A percentile compares a stretch with the other conserved stretches of the same genome.
phyloP scores from a whole-genome alignment of 176 grass and related monocot species.

The Neostapfia colusana region DNA sequence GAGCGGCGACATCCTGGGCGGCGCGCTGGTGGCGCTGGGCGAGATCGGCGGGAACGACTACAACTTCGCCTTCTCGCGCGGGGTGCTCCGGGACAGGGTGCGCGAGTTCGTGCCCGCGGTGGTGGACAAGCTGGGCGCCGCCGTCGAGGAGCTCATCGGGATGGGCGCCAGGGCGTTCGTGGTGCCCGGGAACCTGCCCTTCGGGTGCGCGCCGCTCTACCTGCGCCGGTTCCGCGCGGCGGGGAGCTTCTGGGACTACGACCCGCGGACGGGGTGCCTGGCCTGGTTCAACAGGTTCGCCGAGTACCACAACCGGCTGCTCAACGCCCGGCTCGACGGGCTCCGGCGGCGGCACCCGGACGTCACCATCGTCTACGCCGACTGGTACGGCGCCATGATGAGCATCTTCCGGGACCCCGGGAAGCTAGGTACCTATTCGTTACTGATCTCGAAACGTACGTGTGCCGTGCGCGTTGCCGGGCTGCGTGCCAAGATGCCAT shows the following conservation, averaged over 20 bases:
- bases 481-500: background rate
- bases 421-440: conserved; percentile 35
- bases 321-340: conserved; percentile 38
- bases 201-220: conserved; percentile 66
- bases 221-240: conserved; percentile 39
- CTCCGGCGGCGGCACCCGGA: conserved; percentile 49
- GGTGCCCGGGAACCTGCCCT: conserved; percentile 77
- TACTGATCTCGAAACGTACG: too few species aligned
- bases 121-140: conserved; percentile 41
- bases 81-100: conserved; percentile 24
- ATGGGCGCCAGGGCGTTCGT: conserved; percentile 65
- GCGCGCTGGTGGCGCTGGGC: conserved; percentile 55
- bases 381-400: conserved; percentile 68
- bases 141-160: conserved; percentile 60
- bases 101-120: conserved; percentile 47
- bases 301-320: conserved; percentile 56
- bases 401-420: conserved; percentile 47
- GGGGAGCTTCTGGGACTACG: conserved; percentile 33
- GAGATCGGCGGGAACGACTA: conserved; percentile 80
- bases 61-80: conserved; percentile 46
- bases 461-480: background rate
- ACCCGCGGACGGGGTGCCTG: conserved; percentile 56
- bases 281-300: conserved; percentile 67
- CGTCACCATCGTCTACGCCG: conserved; percentile 71
- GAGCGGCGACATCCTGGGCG: conserved; percentile 8